A percentile compares a stretch with the other conserved stretches of the same genome.
These are phyloP conservation scores for Bauhinia variegata DNA, from an alignment of 306 rosid genomes.

Conservation along the genomic window DNA sequence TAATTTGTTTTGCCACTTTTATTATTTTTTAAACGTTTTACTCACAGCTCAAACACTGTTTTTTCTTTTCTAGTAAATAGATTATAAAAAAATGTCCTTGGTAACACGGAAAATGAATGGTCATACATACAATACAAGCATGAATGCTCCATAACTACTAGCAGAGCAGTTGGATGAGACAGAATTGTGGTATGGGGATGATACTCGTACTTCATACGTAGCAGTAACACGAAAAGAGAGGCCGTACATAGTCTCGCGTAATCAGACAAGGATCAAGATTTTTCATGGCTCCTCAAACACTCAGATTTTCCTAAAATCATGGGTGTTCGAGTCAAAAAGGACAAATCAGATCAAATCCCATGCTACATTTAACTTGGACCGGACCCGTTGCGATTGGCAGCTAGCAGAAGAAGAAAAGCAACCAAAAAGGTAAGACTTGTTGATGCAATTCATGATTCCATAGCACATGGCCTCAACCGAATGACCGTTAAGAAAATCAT, in stretches of 20 bases:
- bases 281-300: constrained; percentile 9
- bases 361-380: background rate
- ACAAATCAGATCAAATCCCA: too few relatives aligned
- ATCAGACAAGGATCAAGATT: background rate
- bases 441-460: constrained; percentile 46
- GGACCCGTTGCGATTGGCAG: background rate
- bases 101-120: too few relatives aligned
- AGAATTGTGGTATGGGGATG: background rate
- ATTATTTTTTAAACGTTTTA: too few relatives aligned
- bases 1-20: too few relatives aligned
- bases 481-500: constrained; percentile 41
- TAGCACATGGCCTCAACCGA: constrained; percentile 44
- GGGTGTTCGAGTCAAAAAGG: background rate
- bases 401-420: background rate
- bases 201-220: background rate
- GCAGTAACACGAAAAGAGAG: background rate
- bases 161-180: too few relatives aligned
- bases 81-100: too few relatives aligned
- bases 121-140: too few relatives aligned
- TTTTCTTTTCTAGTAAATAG: too few relatives aligned
- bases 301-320: background rate
- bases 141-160: too few relatives aligned
- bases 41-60: too few relatives aligned
- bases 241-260: constrained; percentile 1
- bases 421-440: constrained; percentile 21